A percentile compares a stretch with the other conserved stretches of the same genome.
Conservation (phyloP, 176 grass and related monocot genomes). For the Eremochloa ophiuroides region DNA sequence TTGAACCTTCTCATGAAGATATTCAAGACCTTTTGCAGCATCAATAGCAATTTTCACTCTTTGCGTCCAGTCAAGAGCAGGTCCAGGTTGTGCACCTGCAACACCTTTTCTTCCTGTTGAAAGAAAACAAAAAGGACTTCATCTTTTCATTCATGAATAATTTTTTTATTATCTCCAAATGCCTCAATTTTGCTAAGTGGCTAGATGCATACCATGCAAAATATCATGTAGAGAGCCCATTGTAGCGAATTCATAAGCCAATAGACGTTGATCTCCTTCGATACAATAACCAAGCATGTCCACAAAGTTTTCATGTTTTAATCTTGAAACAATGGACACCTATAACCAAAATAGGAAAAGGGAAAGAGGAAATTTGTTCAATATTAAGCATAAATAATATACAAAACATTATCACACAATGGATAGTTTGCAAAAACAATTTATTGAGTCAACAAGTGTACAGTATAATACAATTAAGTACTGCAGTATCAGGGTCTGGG, state of each 20-base stretch:
- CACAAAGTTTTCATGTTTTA: conserved; percentile 70
- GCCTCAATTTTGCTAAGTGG: not conserved
- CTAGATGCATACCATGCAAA: conserved; percentile 55
- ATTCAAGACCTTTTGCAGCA: conserved; percentile 78
- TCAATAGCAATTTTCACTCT: conserved; percentile 68
- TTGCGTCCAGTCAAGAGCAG: conserved; percentile 64
- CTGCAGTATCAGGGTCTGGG: not conserved
- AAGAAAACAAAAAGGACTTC: not conserved
- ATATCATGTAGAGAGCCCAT: conserved; percentile 85
- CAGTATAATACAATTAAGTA: not conserved
- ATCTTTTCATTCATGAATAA: not conserved
- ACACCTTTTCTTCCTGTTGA: conserved; percentile 75
- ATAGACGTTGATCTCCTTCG: conserved; percentile 53
- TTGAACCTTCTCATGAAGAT: conserved; percentile 82
- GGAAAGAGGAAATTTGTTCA: not conserved
- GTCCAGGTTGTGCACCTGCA: conserved; percentile 68
- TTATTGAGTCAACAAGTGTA: not conserved
- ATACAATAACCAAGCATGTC: conserved; percentile 62
- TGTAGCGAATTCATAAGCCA: conserved; percentile 72
- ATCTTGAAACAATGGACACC: conserved; percentile 54
- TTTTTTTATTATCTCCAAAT: not conserved
- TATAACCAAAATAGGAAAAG: conserved; percentile 20
- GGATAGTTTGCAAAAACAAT: not conserved
- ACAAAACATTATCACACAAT: not conserved
- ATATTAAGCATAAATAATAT: not conserved